phyloP scores from a whole-genome alignment of 768 basidiomycete species.

The Tylopilus plumbeoviolaceoides region DNA sequence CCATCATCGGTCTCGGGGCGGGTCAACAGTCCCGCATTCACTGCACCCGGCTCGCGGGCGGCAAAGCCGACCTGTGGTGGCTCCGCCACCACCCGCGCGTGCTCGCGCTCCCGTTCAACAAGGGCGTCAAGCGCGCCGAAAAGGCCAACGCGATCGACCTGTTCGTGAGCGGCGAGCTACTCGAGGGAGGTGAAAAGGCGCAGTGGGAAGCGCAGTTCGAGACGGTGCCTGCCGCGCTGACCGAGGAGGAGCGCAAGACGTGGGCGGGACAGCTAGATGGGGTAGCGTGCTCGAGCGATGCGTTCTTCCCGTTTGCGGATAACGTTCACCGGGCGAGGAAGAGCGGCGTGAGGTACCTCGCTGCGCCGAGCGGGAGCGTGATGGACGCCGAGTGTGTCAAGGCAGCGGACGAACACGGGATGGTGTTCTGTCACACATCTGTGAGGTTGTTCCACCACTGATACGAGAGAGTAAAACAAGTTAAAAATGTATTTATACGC shows the following conservation, averaged over 20 bases:
- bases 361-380: conserved; percentile 89
- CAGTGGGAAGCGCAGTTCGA: conserved; percentile 94
- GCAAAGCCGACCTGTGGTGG: conserved; percentile 99
- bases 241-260: conserved; percentile 62
- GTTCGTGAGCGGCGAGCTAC: conserved; percentile 84
- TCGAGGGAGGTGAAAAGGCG: conserved; percentile 83
- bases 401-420: conserved; percentile 88
- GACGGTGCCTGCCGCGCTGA: conserved; percentile 59
- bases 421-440: conserved; percentile 88
- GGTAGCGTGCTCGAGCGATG: conserved; percentile 93
- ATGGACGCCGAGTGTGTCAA: conserved; percentile 98
- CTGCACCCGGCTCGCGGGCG: conserved; percentile 95
- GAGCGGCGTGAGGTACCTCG: conserved; percentile 90
- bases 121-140: conserved; percentile 95
- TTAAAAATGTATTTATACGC: conserved; percentile 3
- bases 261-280: conserved; percentile 75
- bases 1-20: conserved; percentile 93
- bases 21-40: conserved; percentile 99
- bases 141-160: conserved; percentile 98
- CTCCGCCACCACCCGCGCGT: conserved; percentile 94
- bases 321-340: conserved; percentile 91
- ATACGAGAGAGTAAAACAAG: neutral
- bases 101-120: conserved; percentile 90
- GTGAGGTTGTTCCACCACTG: conserved; percentile 89
- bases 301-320: conserved; percentile 99